These are phyloP conservation scores for Colletotrichum camelliae DNA, from an alignment of 2,329 filamentous ascomycete genomes.

Conservation along the genomic window DNA sequence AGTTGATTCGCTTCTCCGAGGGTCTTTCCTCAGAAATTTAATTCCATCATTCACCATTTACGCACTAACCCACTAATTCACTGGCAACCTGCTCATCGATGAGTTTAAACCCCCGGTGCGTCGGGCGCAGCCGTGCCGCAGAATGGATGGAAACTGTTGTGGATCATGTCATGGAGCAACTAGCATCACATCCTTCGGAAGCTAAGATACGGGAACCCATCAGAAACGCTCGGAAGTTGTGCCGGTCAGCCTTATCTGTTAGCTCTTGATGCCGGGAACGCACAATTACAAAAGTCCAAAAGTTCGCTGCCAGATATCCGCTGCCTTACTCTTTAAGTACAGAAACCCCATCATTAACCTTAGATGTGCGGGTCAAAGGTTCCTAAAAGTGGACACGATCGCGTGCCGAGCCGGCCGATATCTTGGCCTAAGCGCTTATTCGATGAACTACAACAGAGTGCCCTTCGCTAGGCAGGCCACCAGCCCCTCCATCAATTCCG, in stretches of 20 bases:
- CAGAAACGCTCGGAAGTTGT: background rate
- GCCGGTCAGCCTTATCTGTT: background rate
- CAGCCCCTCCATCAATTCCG: background rate
- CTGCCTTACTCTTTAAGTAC: background rate
- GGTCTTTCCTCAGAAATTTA: too few species aligned
- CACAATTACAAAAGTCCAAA: background rate
- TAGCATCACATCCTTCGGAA: background rate
- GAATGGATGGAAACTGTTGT: too few species aligned
- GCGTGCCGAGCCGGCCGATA: background rate
- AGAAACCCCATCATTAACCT: background rate
- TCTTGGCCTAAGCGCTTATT: background rate
- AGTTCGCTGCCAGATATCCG: background rate
- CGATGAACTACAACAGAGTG: background rate
- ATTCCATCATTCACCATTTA: too few species aligned
- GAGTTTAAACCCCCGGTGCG: accelerated
- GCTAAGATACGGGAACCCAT: background rate
- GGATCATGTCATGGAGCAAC: background rate
- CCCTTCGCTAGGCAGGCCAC: background rate
- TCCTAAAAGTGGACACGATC: background rate
- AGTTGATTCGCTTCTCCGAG: too few species aligned
- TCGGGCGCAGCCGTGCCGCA: background rate
- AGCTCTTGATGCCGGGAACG: background rate
- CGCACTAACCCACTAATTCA: too few species aligned
- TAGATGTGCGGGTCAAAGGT: background rate
- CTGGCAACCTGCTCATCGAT: background rate